Percentiles rank a stretch among this genome's conserved stretches.
Evolutionary conservation across 805 yeast genomes (phyloP).

Genomic region (Candida ficus): DNA sequence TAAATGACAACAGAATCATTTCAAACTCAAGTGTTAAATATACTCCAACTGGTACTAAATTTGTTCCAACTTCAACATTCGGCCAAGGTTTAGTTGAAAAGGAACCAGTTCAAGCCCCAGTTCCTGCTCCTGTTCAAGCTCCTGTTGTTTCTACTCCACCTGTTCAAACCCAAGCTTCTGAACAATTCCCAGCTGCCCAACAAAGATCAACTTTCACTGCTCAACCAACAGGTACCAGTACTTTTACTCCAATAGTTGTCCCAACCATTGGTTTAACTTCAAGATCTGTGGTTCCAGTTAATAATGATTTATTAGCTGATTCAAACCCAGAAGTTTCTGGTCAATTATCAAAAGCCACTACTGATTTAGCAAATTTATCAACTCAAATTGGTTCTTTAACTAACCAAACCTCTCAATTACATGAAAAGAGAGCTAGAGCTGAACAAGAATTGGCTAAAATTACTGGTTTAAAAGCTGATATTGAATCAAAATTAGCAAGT

Average conservation of each 20-base stretch:
- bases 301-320: conserved; percentile 53
- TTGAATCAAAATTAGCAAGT: conserved; percentile 62
- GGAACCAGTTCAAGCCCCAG: conserved; percentile 13
- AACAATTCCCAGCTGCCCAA: conserved; percentile 1
- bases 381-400: conserved; percentile 79
- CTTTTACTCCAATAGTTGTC: not conserved
- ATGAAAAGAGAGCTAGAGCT: conserved; percentile 67
- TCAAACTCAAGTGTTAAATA: conserved; percentile 24
- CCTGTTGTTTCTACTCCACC: conserved; percentile 4
- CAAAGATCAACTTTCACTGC: conserved; percentile 9
- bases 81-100: conserved; percentile 63
- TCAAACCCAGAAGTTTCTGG: conserved; percentile 47
- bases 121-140: conserved; percentile 16
- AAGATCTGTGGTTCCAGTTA: conserved; percentile 14
- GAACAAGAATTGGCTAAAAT: conserved; percentile 72
- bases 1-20: conserved; percentile 16
- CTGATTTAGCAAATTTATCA: conserved; percentile 82
- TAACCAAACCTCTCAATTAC: conserved; percentile 63
- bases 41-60: conserved; percentile 34
- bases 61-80: conserved; percentile 80
- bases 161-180: conserved; percentile 13
- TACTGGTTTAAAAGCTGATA: conserved; percentile 60
- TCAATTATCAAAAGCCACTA: conserved; percentile 69
- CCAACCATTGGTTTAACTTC: conserved; percentile 1
- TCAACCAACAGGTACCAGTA: conserved; percentile 3